Conservation (phyloP, 257 asterid species). For the Solanum etuberosum region DNA sequence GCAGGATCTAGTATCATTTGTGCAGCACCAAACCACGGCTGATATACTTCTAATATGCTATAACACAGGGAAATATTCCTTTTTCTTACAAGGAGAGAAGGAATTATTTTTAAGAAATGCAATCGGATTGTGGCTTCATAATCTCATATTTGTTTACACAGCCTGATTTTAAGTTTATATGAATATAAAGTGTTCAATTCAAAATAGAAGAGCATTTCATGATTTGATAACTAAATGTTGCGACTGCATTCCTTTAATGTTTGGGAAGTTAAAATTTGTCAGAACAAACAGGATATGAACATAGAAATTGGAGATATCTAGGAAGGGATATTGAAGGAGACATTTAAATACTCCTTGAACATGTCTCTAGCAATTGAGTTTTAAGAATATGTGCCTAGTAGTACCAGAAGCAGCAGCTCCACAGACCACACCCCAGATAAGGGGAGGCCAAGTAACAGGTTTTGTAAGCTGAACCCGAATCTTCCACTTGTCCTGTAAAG, state of each 20-base stretch:
- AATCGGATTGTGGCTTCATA: neutral
- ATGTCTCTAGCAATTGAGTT: neutral
- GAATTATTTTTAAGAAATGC: neutral
- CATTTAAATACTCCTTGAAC: neutral
- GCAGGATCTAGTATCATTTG: neutral
- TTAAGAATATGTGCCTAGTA: neutral
- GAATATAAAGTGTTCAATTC: neutral
- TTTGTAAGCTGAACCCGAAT: conserved; percentile 88
- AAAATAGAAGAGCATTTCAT: neutral
- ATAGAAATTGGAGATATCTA: neutral
- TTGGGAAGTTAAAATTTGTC: neutral
- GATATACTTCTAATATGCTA: neutral
- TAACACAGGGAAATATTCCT: neutral
- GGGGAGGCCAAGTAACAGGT: conserved; percentile 99
- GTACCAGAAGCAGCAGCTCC: conserved; percentile 99
- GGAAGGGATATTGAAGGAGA: neutral
- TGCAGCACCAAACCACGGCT: neutral
- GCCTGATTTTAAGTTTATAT: neutral
- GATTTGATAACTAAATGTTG: neutral
- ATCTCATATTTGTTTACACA: neutral
- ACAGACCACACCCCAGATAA: conserved; percentile 94
- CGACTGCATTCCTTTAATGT: neutral
- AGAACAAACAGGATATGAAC: neutral
- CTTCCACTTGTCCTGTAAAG: conserved; percentile 73
- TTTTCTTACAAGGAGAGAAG: neutral